phyloP scores from a whole-genome alignment of 2,329 filamentous ascomycete genomes.

The Sporothrix protearum region DNA sequence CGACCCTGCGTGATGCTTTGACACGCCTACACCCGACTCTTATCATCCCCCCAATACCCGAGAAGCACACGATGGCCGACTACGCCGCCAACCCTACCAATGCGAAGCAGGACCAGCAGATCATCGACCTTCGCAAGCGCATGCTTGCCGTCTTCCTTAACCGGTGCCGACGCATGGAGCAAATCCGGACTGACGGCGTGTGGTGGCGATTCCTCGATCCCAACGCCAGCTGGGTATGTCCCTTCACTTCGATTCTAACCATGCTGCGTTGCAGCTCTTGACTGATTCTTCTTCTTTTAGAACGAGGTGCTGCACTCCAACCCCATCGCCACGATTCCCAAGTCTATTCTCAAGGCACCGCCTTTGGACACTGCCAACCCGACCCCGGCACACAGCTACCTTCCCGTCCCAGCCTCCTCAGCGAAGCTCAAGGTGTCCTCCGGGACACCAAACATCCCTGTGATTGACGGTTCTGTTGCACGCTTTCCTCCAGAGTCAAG shows the following conservation, averaged over 20 bases:
- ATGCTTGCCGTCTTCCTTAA: slow-evolving; percentile 97
- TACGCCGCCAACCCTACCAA: slow-evolving; percentile 97
- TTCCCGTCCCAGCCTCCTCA: slow-evolving; percentile 79
- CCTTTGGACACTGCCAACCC: slow-evolving; percentile 93
- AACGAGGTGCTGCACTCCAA: slow-evolving; percentile 93
- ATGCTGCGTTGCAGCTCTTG: background rate
- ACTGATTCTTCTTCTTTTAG: slow-evolving; percentile 45
- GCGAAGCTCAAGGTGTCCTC: slow-evolving; percentile 72
- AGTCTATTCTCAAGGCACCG: slow-evolving; percentile 91
- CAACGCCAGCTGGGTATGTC: slow-evolving; percentile 90
- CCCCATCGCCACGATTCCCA: slow-evolving; percentile 85
- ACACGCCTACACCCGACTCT: slow-evolving; percentile 91
- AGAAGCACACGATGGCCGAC: slow-evolving; percentile 98
- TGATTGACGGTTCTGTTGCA: slow-evolving; percentile 32
- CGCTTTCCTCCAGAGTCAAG: slow-evolving; percentile 79
- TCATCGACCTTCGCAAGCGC: slow-evolving; percentile 92
- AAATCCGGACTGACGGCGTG: slow-evolving; percentile 86
- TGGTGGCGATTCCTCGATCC: slow-evolving; percentile 98
- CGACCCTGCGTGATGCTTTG: slow-evolving; percentile 81
- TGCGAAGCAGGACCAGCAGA: slow-evolving; percentile 94
- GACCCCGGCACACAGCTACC: slow-evolving; percentile 76
- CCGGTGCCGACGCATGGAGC: slow-evolving; percentile 86
- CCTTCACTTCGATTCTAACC: no score
- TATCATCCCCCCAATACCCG: slow-evolving; percentile 93
- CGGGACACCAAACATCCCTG: slow-evolving; percentile 28